Percentiles rank a stretch among this genome's conserved stretches.
phyloP scores from a whole-genome alignment of 1,139 yeast genomes.

The Blastobotrys ciferrii region DNA sequence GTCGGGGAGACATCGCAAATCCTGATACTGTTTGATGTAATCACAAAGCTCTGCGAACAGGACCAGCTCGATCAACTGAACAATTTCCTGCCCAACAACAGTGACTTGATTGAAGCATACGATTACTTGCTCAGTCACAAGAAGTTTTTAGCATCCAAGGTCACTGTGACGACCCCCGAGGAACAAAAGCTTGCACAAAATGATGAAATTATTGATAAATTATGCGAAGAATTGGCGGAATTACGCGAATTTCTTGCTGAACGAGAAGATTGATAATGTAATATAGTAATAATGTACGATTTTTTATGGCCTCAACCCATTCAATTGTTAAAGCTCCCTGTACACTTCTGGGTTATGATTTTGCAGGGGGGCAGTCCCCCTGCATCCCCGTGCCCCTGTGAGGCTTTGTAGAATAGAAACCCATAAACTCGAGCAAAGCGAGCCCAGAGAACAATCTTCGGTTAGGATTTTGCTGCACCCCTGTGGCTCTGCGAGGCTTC shows the following conservation, averaged over 20 bases:
- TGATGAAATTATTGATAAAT: constrained; percentile 23
- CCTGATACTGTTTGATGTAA: constrained; percentile 60
- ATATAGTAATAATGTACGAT: background rate
- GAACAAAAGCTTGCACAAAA: constrained; percentile 49
- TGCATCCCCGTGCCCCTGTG: no score
- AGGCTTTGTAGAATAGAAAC: no score
- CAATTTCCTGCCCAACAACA: constrained; percentile 25
- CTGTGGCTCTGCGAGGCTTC: no score
- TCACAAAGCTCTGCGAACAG: constrained; percentile 42
- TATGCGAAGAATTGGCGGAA: constrained; percentile 29
- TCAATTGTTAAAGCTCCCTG: no score
- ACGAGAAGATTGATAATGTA: background rate
- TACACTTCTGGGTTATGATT: no score
- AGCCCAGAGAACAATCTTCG: no score
- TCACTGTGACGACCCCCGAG: constrained; percentile 60
- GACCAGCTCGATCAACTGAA: constrained; percentile 30
- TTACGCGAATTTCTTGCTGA: constrained; percentile 24
- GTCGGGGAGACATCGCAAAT: constrained; percentile 80
- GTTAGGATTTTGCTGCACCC: no score
- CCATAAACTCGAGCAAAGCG: no score
- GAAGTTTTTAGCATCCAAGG: constrained; percentile 69
- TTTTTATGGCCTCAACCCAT: no score
- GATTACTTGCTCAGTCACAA: constrained; percentile 81
- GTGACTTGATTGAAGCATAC: constrained; percentile 55
- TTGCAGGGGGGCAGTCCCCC: no score